Conservation (phyloP, 2,329 filamentous ascomycete species). For the Ophiostoma triangulosporum region DNA sequence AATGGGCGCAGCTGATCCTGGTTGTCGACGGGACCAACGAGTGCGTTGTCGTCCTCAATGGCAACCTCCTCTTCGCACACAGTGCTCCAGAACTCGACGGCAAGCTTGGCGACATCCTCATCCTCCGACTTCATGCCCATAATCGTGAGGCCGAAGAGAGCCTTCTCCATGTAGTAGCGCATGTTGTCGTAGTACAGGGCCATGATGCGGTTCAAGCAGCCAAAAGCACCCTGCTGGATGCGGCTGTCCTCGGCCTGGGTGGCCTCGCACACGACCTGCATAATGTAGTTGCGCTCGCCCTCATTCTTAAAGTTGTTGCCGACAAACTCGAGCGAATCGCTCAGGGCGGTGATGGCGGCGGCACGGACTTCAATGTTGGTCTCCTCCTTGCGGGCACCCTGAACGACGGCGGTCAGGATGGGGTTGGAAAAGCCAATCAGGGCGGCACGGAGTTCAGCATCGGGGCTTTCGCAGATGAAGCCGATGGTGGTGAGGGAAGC, state of each 20-base stretch:
- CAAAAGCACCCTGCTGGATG: constrained; percentile 92
- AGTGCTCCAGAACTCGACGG: constrained; percentile 99
- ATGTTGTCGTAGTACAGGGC: constrained; percentile 98
- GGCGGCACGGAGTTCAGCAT: constrained; percentile 68
- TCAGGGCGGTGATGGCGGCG: constrained; percentile 84
- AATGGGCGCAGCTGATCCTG: constrained; percentile 77
- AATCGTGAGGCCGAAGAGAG: constrained; percentile 90
- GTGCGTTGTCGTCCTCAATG: constrained; percentile 92
- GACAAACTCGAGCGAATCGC: constrained; percentile 95
- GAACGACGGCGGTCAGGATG: constrained; percentile 93
- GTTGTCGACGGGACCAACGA: constrained; percentile 49
- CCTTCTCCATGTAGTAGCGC: constrained; percentile 99
- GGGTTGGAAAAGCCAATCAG: constrained; percentile 85
- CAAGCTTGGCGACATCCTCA: constrained; percentile 94
- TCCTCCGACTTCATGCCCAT: constrained; percentile 97
- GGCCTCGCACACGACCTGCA: constrained; percentile 99
- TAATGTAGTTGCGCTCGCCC: constrained; percentile 98
- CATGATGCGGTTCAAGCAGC: constrained; percentile 98
- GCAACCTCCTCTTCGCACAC: constrained; percentile 97
- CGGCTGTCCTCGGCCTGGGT: constrained; percentile 83
- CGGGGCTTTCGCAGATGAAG: constrained; percentile 94
- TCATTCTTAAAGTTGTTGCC: constrained; percentile 98
- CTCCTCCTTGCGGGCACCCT: constrained; percentile 95
- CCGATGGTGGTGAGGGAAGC: constrained; percentile 91
- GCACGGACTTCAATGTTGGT: constrained; percentile 78